Percentiles rank a stretch among this genome's conserved stretches.
Conservation (phyloP, 148 eudicot species). For the Silene uniflora region DNA sequence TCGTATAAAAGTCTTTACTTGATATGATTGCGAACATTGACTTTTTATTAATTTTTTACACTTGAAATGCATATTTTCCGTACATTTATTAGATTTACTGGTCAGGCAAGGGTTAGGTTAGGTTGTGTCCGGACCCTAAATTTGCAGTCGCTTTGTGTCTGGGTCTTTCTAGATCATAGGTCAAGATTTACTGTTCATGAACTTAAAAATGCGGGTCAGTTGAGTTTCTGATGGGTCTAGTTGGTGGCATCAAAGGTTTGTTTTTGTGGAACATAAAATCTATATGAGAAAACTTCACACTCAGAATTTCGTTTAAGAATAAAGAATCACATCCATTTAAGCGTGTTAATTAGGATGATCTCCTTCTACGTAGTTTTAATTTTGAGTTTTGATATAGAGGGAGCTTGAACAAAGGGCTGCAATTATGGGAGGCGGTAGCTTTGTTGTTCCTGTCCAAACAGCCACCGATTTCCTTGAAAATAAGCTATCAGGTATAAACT, state of each 20-base stretch:
- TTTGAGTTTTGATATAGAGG: slow-evolving; percentile 39
- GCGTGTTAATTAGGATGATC: background rate
- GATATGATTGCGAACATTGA: background rate
- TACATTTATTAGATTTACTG: no score
- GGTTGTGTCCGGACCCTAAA: background rate
- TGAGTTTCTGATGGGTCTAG: no score
- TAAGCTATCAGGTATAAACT: slow-evolving; percentile 59
- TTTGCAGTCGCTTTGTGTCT: background rate
- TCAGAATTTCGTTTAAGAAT: no score
- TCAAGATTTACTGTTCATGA: background rate
- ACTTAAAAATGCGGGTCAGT: no score
- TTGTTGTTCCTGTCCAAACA: slow-evolving; percentile 85
- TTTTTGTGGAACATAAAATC: no score
- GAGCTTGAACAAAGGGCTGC: slow-evolving; percentile 83
- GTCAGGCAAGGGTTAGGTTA: no score
- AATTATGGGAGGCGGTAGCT: slow-evolving; percentile 89
- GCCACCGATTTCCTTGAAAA: slow-evolving; percentile 77
- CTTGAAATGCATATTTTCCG: background rate
- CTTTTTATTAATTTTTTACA: no score
- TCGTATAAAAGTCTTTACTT: background rate
- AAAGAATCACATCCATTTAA: background rate
- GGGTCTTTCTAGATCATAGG: background rate
- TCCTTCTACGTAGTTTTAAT: slow-evolving; percentile 4
- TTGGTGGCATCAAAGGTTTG: no score
- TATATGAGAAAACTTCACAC: no score